Evolutionary conservation across 805 yeast species (phyloP).

Genomic region (Metschnikowia reukaufii): DNA sequence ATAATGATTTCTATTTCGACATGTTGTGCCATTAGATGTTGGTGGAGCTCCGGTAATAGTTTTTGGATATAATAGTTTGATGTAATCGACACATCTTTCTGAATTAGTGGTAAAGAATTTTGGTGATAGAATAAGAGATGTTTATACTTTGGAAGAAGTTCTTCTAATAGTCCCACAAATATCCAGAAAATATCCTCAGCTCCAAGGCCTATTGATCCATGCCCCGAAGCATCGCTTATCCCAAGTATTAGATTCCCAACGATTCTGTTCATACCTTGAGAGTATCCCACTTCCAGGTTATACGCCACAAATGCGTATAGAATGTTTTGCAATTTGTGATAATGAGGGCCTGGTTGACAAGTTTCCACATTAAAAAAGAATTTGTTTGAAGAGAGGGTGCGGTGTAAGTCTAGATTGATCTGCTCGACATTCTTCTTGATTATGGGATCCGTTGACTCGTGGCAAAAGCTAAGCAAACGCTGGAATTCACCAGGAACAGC

Average conservation of each 20-base stretch:
- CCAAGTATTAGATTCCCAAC: constrained; percentile 50
- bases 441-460: not conserved
- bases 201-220: constrained; percentile 13
- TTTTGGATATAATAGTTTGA: constrained; percentile 31
- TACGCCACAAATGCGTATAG: constrained; percentile 50
- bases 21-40: constrained; percentile 33
- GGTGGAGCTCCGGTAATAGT: constrained; percentile 39
- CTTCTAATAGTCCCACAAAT: constrained; percentile 48
- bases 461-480: constrained; percentile 22
- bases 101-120: constrained; percentile 27
- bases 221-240: constrained; percentile 21
- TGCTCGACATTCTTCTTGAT: constrained; percentile 39
- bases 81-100: constrained; percentile 42
- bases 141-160: constrained; percentile 47
- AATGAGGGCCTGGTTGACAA: constrained; percentile 54
- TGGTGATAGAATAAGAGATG: constrained; percentile 17
- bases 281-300: constrained; percentile 51
- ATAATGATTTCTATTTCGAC: constrained; percentile 52
- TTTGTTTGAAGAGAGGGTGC: constrained; percentile 56
- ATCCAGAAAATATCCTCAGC: constrained; percentile 58
- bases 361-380: constrained; percentile 43
- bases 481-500: constrained; percentile 50
- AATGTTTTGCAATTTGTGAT: constrained; percentile 44
- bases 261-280: constrained; percentile 64
- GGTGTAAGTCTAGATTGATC: constrained; percentile 51